Percentiles rank a stretch among this genome's conserved stretches.
Conservation (phyloP, 2,329 filamentous ascomycete genomes). For the Trichoderma koningii region DNA sequence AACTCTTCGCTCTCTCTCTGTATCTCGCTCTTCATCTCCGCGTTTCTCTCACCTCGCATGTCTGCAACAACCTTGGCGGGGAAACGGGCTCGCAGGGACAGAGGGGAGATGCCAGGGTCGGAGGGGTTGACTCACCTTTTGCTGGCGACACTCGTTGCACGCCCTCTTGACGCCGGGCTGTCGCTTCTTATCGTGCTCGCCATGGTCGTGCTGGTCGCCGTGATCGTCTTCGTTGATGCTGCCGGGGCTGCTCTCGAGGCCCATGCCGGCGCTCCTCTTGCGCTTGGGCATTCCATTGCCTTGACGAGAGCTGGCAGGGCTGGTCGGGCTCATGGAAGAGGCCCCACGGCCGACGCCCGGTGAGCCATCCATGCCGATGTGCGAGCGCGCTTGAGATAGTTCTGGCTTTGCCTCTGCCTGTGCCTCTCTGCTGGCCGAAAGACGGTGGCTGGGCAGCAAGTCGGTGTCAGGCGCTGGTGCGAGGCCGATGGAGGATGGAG, state of each 20-base stretch:
- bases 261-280: slow-evolving; percentile 58
- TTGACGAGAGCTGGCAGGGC: slow-evolving; percentile 56
- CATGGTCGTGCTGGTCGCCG: slow-evolving; percentile 53
- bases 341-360: slow-evolving; percentile 49
- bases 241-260: slow-evolving; percentile 62
- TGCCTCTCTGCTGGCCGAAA: slow-evolving; percentile 10
- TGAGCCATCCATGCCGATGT: slow-evolving; percentile 51
- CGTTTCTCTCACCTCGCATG: neutral
- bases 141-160: slow-evolving; percentile 82
- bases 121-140: slow-evolving; percentile 65
- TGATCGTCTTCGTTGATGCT: slow-evolving; percentile 55
- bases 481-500: neutral
- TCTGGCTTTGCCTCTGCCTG: neutral
- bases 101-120: slow-evolving; percentile 6
- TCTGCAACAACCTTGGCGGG: slow-evolving; percentile 1
- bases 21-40: neutral
- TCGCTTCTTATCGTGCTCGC: slow-evolving; percentile 61
- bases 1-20: neutral
- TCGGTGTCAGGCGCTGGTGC: neutral
- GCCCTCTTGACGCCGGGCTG: slow-evolving; percentile 74
- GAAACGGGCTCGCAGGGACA: neutral
- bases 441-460: slow-evolving; percentile 32
- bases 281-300: slow-evolving; percentile 56
- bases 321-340: slow-evolving; percentile 57
- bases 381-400: neutral